Conservation (phyloP, 2,329 filamentous ascomycete genomes). For the Botryotinia calthae region DNA sequence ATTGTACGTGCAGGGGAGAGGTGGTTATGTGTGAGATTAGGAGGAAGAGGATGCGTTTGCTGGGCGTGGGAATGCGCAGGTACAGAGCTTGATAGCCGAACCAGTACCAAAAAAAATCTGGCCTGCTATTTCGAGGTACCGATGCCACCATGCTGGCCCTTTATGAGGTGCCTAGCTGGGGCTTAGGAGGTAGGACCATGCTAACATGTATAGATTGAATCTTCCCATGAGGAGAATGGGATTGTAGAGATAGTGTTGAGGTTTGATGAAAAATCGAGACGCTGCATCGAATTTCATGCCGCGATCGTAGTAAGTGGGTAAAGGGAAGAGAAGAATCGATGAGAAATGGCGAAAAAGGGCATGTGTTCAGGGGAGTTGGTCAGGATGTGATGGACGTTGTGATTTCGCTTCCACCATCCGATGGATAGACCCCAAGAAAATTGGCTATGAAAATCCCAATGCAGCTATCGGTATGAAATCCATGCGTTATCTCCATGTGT, state of each 20-base stretch:
- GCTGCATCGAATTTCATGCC: constrained; percentile 73
- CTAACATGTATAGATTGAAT: constrained; percentile 86
- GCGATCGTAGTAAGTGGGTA: constrained; percentile 79
- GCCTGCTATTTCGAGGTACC: constrained; percentile 72
- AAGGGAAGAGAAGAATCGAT: constrained; percentile 73
- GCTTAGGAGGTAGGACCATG: too few relatives aligned
- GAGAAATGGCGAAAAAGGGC: constrained; percentile 83
- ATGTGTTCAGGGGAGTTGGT: constrained; percentile 92
- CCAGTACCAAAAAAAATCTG: constrained; percentile 86
- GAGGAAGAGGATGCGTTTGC: too few relatives aligned
- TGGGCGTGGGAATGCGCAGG: constrained; percentile 65
- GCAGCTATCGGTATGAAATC: constrained; percentile 75
- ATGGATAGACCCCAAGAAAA: constrained; percentile 86
- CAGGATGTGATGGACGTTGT: constrained; percentile 95
- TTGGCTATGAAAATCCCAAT: constrained; percentile 90
- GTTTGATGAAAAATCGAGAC: constrained; percentile 65
- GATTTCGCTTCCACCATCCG: constrained; percentile 95
- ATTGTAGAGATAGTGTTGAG: constrained; percentile 82
- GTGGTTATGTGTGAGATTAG: constrained; percentile 78
- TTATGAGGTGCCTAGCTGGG: too few relatives aligned
- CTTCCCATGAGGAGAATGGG: constrained; percentile 75
- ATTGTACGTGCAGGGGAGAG: constrained; percentile 81
- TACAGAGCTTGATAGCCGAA: constrained; percentile 80
- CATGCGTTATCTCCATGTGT: constrained; percentile 95
- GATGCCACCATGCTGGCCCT: constrained; percentile 78